Base-by-base conservation (phyloP, 371 early-diverging fungal species). In the Mortierella sp. region DNA sequence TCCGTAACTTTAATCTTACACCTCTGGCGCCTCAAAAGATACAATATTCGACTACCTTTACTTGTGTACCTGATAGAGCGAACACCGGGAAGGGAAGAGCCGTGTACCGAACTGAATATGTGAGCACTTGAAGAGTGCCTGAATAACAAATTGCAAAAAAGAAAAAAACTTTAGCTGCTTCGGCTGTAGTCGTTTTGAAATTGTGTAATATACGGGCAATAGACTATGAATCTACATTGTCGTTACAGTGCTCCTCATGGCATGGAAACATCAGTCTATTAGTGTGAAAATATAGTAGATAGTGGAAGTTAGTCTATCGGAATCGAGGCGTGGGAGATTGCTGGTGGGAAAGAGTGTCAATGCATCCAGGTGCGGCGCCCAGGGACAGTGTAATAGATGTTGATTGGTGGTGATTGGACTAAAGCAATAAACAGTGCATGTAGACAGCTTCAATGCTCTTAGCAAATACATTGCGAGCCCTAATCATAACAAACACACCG, bases 311-410 rank as follows among this genome's bases (percentile, higher is more conserved):
- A 47, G 49, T 47, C 49, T 20, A 47, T 18, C 5, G 20, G 5
- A 5, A 11, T 54, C 3, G 54, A 22, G 5, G 20, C 28, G 51
- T 51, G 51, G 54, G 24, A 54, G 26, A 47, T 28, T 5, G 26
- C 14, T 54, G 54, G 14, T 54, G 54, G 54, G 54, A 54, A 54
- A 54, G 28, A 51, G 51, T n/a, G 51, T 22, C n/a, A 20, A 2
- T 51, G 51, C 51, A 20, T 20, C 51, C 51, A 51, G 37, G 37
- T 11, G 62, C n/a, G 64, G 49, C 51, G 64, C 54, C 66, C 66
- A 65, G 66, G 66, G 66, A 65, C 32, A 65, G 14, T 65, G 66
- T 40, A 39, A 40, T 55, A 28, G 14, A 28, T 55, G 14, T 10
- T 55, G 66, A 65, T 65, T 65, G 66, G 64, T 8, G 30, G 55